A percentile compares a stretch with the other conserved stretches of the same genome.
phyloP scores from a whole-genome alignment of 108 stramenopile genomes.

The Nitzschia inconspicua region DNA sequence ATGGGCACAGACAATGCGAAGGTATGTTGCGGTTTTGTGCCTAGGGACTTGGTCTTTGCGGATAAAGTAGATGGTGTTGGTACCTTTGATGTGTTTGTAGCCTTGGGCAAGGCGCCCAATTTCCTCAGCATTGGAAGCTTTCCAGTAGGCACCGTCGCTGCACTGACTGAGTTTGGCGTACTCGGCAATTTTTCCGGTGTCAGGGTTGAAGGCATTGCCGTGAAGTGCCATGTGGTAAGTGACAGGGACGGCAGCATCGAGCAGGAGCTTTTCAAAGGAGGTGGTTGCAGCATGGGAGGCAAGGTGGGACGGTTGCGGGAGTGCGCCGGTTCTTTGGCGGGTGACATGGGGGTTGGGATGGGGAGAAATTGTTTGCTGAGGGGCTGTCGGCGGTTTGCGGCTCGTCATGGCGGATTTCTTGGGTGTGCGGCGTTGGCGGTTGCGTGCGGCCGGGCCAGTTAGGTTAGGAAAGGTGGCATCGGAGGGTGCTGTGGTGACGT shows the following conservation, averaged over 20 bases:
- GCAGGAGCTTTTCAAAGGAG: too few relatives aligned
- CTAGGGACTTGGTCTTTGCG: slow-evolving; percentile 14
- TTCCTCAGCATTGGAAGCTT: slow-evolving; percentile 14
- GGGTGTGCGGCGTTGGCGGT: not conserved
- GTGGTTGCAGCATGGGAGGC: too few relatives aligned
- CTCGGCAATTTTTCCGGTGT: too few relatives aligned
- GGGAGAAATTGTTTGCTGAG: too few relatives aligned
- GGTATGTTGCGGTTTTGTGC: slow-evolving; percentile 15
- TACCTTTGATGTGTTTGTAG: slow-evolving; percentile 1
- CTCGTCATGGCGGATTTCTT: too few relatives aligned
- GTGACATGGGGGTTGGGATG: not conserved
- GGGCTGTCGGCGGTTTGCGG: too few relatives aligned
- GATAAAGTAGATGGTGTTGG: slow-evolving; percentile 31
- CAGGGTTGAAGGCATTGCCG: slow-evolving; percentile 23
- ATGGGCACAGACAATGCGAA: slow-evolving; percentile 13
- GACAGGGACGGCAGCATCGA: not conserved
- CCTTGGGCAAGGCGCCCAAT: slow-evolving; percentile 37
- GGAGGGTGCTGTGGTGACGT: too few relatives aligned
- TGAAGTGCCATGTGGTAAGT: too few relatives aligned
- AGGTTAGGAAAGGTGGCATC: not conserved
- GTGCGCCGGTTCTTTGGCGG: not conserved
- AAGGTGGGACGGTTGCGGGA: not conserved
- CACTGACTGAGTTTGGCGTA: slow-evolving; percentile 19
- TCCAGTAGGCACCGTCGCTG: slow-evolving; percentile 12
- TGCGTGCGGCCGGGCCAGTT: not conserved